phyloP scores from a whole-genome alignment of 148 eudicot genomes.

The Chenopodium album region DNA sequence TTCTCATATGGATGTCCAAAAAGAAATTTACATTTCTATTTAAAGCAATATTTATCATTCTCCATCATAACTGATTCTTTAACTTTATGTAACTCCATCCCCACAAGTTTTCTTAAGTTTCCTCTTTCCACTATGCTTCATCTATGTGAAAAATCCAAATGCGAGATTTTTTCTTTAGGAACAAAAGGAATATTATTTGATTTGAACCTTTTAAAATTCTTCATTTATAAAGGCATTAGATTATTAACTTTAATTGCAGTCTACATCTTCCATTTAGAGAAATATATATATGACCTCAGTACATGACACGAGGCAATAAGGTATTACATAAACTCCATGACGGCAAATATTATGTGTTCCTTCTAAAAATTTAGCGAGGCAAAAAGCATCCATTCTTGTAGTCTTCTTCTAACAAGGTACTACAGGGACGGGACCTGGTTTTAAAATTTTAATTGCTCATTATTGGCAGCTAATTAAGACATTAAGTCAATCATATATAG shows the following conservation, averaged over 20 bases:
- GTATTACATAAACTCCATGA: neutral
- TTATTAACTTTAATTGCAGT: neutral
- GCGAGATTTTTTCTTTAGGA: neutral
- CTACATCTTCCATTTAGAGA: neutral
- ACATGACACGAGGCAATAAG: neutral
- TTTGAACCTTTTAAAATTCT: neutral
- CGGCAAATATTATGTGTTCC: neutral
- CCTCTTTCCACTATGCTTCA: neutral
- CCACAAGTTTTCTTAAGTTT: neutral
- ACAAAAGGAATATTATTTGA: neutral
- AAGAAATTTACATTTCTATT: too few relatives aligned
- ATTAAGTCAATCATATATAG: neutral
- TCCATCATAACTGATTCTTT: neutral
- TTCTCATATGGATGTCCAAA: neutral
- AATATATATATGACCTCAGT: too few relatives aligned
- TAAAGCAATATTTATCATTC: too few relatives aligned
- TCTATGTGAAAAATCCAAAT: neutral
- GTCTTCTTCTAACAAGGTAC: neutral
- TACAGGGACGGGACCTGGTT: neutral
- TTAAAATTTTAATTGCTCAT: neutral
- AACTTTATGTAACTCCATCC: neutral
- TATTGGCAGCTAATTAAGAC: neutral
- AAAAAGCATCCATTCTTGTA: neutral
- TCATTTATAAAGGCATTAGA: neutral
- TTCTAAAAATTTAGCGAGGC: neutral